Conservation (phyloP, 768 basidiomycete species). For the Collybia sp. region DNA sequence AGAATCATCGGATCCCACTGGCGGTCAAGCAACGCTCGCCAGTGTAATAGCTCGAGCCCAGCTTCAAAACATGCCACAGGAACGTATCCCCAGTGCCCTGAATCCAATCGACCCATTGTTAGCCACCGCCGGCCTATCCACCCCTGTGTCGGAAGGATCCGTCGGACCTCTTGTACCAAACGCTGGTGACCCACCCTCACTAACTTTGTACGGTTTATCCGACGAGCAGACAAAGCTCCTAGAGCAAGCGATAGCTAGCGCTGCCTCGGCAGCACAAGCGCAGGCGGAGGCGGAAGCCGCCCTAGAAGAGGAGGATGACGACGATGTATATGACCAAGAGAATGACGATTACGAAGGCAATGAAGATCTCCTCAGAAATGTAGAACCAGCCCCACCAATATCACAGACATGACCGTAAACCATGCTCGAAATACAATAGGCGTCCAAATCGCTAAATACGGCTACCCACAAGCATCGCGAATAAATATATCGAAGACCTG, state of each 20-base stretch:
- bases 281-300: slow-evolving; percentile 79
- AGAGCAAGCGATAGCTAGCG: slow-evolving; percentile 70
- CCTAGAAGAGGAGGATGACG: slow-evolving; percentile 65
- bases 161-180: neutral
- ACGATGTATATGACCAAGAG: slow-evolving; percentile 36
- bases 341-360: slow-evolving; percentile 42
- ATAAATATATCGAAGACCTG: slow-evolving; percentile 7
- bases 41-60: slow-evolving; percentile 73
- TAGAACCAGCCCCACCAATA: too few species aligned
- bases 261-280: slow-evolving; percentile 69
- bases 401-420: too few species aligned
- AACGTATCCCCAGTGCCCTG: neutral
- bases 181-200: slow-evolving; percentile 23
- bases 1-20: slow-evolving; percentile 36
- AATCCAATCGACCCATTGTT: neutral
- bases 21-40: slow-evolving; percentile 64
- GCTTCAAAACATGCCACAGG: slow-evolving; percentile 34
- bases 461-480: neutral
- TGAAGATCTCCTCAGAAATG: slow-evolving; percentile 16
- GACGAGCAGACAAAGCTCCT: slow-evolving; percentile 67
- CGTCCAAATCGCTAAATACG: neutral
- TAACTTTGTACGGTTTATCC: slow-evolving; percentile 69
- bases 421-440: too few species aligned
- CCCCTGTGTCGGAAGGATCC: neutral
- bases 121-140: neutral